Percentiles rank a stretch among this genome's conserved stretches.
phyloP scores from a whole-genome alignment of 2,329 filamentous ascomycete genomes.

The Aspergillus brasiliensis region DNA sequence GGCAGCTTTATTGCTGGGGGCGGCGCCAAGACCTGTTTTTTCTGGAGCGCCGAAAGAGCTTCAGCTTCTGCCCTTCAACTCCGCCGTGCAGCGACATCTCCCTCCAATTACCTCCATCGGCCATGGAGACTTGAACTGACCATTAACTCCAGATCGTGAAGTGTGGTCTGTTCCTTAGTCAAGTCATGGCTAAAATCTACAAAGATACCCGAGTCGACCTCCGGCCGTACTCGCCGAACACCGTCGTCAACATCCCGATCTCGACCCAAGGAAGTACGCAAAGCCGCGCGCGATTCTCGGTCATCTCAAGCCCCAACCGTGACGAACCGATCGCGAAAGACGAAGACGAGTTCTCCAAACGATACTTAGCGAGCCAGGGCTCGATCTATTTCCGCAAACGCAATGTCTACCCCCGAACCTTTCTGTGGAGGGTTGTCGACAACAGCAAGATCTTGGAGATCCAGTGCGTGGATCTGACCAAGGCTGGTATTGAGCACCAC shows the following conservation, averaged over 20 bases:
- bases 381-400: constrained; percentile 82
- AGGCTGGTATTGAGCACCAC: constrained; percentile 59
- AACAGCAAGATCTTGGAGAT: constrained; percentile 79
- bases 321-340: constrained; percentile 59
- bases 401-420: constrained; percentile 75
- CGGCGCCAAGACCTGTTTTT: constrained; percentile 43
- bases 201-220: constrained; percentile 86
- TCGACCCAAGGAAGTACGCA: constrained; percentile 53
- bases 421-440: constrained; percentile 88
- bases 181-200: constrained; percentile 70
- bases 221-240: constrained; percentile 69
- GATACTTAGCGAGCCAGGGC: constrained; percentile 73
- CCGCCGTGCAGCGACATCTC: constrained; percentile 18
- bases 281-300: constrained; percentile 48
- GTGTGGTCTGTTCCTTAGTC: constrained; percentile 21
- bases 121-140: constrained; percentile 38
- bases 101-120: constrained; percentile 22
- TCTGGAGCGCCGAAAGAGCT: constrained; percentile 27
- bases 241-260: constrained; percentile 70
- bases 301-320: constrained; percentile 47
- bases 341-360: constrained; percentile 66
- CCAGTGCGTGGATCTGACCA: constrained; percentile 78
- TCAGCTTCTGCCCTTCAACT: constrained; percentile 32
- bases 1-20: constrained; percentile 14
- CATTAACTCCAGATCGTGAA: constrained; percentile 22